Evolutionary conservation across 106 monocot genomes (phyloP).

Genomic region (Allium cepa): DNA sequence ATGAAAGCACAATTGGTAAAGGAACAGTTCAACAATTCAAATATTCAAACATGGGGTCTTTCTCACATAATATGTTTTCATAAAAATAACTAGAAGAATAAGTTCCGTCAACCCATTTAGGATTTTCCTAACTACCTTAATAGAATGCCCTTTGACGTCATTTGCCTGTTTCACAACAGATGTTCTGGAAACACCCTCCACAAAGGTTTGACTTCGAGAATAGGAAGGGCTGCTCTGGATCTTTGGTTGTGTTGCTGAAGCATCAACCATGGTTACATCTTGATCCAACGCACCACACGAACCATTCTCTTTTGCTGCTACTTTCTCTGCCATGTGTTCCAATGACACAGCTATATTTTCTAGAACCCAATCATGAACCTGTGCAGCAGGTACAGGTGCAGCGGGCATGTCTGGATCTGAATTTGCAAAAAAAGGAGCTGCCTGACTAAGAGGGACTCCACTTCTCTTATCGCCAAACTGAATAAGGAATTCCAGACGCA

Average conservation of each 20-base stretch:
- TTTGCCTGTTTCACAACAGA: conserved; percentile 62
- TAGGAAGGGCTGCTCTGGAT: conserved; percentile 27
- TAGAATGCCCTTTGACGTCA: conserved; percentile 65
- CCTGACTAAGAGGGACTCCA: conserved; percentile 64
- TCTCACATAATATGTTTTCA: too few relatives aligned
- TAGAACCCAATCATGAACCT: conserved; percentile 79
- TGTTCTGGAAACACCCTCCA: conserved; percentile 87
- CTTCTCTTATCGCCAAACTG: conserved; percentile 43
- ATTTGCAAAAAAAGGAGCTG: conserved; percentile 80
- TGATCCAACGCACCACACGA: conserved; percentile 31
- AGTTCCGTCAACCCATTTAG: too few relatives aligned
- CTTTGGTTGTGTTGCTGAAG: conserved; percentile 23
- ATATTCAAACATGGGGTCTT: too few relatives aligned
- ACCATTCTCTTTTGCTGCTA: conserved; percentile 46
- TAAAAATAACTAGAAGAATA: too few relatives aligned
- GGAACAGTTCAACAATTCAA: too few relatives aligned
- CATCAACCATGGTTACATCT: conserved; percentile 74
- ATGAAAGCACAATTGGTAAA: too few relatives aligned
- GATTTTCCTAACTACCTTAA: conserved; percentile 50
- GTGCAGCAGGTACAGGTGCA: conserved; percentile 55
- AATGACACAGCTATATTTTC: conserved; percentile 53
- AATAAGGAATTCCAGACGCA: conserved; percentile 75
- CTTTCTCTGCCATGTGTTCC: conserved; percentile 63
- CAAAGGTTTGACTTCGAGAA: conserved; percentile 65
- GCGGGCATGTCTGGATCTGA: conserved; percentile 83